Base-by-base conservation (phyloP, 2,329 filamentous ascomycete genomes). In the Xylaria sp. region DNA sequence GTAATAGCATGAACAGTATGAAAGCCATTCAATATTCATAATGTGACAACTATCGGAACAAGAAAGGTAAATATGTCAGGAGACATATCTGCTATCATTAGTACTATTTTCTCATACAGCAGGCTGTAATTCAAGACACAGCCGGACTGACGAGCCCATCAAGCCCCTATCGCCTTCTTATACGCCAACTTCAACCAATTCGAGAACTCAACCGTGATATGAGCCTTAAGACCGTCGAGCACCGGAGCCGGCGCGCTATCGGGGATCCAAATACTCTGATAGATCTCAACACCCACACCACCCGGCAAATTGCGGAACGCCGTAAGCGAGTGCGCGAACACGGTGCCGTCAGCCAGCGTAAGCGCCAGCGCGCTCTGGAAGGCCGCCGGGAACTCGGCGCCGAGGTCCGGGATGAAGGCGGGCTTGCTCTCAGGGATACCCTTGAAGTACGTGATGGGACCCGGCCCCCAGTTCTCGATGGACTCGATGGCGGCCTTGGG, bases 151-250 rank as follows among this genome's bases (percentile, higher is more conserved):
- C 32, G 10, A 10, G 13, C 23, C 28, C 13, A 41, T n/a, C 18
- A 23, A 3, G 60, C 56, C 28, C 44, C 52, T 1, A 63, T 50
- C 2, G 65, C 62, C 32, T 63, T 66, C 59, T 69, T 63, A 50
- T 70, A 71, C 12, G 70, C 54, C 2, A 70, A 52, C 52, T 65
- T 72, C 46, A 72, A 25, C 70, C 68, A 72, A 37, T 72, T 70
- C 28, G 68, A 56, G 32, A 68, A 72, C 55, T 72, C 70, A n/a
- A 72, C 65, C 32, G 68, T 72, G 70, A 72, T 63, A 55, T 71
- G 68, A 15, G 59, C 60, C 18, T 25, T 34, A 1, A 66, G 28
- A 3, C 69, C 70, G 18, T 61, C 41, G 3, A 69, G 15, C n/a
- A 70, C 61, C 5, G 68, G 57, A 0, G n/a, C 1, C 23, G 70